phyloP scores from a whole-genome alignment of 495 filamentous ascomycete genomes.

The Gamarada debralockiae region DNA sequence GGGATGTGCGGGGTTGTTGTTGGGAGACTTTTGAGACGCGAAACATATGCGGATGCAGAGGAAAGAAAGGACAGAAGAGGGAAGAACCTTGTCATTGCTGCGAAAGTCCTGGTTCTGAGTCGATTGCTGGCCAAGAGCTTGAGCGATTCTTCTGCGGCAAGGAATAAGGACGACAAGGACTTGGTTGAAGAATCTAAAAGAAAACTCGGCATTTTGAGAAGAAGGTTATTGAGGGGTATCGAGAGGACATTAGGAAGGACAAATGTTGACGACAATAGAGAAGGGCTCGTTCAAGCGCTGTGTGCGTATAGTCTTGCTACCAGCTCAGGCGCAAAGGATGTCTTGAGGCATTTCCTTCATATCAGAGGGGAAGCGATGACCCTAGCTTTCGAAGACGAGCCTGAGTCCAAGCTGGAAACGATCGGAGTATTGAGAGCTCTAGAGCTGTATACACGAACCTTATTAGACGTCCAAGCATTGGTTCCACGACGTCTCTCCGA shows the following conservation, averaged over 20 bases:
- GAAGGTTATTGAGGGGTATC: conserved; percentile 59
- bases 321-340: conserved; percentile 76
- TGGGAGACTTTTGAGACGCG: conserved; percentile 28
- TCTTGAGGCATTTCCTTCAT: conserved; percentile 75
- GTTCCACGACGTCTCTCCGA: conserved; percentile 71
- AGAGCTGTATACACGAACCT: conserved; percentile 69
- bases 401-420: conserved; percentile 22
- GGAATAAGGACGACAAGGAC: conserved; percentile 23
- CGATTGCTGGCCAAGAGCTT: conserved; percentile 67
- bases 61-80: conserved; percentile 39
- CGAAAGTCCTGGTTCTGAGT: conserved; percentile 78
- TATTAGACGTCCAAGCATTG: conserved; percentile 69
- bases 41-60: background rate
- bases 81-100: conserved; percentile 58
- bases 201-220: conserved; percentile 55
- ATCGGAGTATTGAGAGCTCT: conserved; percentile 59
- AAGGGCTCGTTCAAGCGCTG: conserved; percentile 64
- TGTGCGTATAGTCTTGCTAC: conserved; percentile 80
- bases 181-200: conserved; percentile 60
- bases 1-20: conserved; percentile 35
- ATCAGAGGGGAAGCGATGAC: conserved; percentile 65
- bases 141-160: conserved; percentile 42
- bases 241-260: conserved; percentile 59
- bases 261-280: conserved; percentile 28
- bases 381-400: conserved; percentile 45